Evolutionary conservation across 352 stramenopile genomes (phyloP).

Genomic region (Pythium inflatum): DNA sequence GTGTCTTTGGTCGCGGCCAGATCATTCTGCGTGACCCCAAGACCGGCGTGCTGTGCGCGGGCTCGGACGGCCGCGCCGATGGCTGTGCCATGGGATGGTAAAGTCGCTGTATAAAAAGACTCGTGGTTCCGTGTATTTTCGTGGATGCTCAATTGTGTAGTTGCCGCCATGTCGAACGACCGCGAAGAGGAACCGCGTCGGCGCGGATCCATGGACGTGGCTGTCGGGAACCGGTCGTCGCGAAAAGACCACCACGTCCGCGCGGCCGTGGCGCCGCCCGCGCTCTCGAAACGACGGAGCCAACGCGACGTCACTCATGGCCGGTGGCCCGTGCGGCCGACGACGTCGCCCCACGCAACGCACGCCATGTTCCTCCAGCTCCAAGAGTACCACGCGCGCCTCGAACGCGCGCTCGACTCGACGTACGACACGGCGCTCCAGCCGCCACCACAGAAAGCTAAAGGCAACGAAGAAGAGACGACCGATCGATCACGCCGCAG

Average conservation of each 20-base stretch:
- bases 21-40: slow-evolving; percentile 81
- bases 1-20: slow-evolving; percentile 79
- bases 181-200: background rate
- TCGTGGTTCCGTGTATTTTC: too few species aligned
- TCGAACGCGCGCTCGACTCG: slow-evolving; percentile 46
- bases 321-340: slow-evolving; percentile 9
- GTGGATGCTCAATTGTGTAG: too few species aligned
- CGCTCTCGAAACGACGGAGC: background rate
- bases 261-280: background rate
- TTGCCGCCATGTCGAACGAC: background rate
- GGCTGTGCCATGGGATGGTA: slow-evolving; percentile 93
- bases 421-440: slow-evolving; percentile 54
- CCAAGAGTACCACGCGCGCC: slow-evolving; percentile 57
- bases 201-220: background rate
- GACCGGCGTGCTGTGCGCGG: slow-evolving; percentile 93
- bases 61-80: slow-evolving; percentile 94
- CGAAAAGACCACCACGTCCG: background rate
- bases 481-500: background rate
- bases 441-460: background rate
- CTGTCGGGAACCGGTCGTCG: too few species aligned
- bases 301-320: background rate
- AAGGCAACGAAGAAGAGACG: background rate
- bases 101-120: background rate
- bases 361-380: slow-evolving; percentile 69
- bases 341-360: slow-evolving; percentile 45